Evolutionary conservation across 2,329 filamentous ascomycete species (phyloP), one percentile per base, ranked within the genome.

Genomic region (Aspergillus bombycis): DNA sequence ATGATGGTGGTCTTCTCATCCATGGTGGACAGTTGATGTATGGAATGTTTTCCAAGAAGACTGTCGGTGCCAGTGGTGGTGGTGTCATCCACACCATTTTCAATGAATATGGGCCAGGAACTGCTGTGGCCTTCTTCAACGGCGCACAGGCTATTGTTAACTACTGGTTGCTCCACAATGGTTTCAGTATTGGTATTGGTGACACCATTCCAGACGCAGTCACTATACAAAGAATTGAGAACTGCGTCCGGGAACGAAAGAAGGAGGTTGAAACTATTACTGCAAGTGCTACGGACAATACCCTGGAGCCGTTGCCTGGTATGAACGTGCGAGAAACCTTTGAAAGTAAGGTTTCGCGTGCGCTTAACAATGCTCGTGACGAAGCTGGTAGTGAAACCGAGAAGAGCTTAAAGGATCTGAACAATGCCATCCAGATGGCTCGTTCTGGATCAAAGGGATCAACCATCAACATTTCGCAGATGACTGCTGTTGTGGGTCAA

Each of bases 281-380:
- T 11, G 84, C 84, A 7, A 83, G 87, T 74, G 96, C 96, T 2
- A 96, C 94, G 4, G 88, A 89, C 57, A 96, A 98, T 77, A 84
- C 89, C 71, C 88, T 99, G 54, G 95, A 99, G 78, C 88, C 94
- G n/a, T 82, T 95, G 60, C 95, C 95, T 50, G 95, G 95, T 86
- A 97, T 99, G 94, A 99, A 96, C 69, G 91, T 99, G 64, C 91
- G 96, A 83, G 93, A 97, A 75, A 98, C 95, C 0, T 99, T 99
- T 75, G 95, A 99, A 81, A 96, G 91, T 82, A 94, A 96, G 81
- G 95, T 97, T 38, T 96, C 94, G 55, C 93, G 94, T 78, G 92
- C 92, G 62, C 84, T 99, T 60, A 98, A 99, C 81, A 92, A 91
- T 67, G 94, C 94, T 75, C 94, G 94, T 91, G 95, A 99, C 76